A percentile compares a stretch with the other conserved stretches of the same genome.
Evolutionary conservation across 116 monocot genomes (phyloP).

Genomic region (Dioscorea cayenensis): DNA sequence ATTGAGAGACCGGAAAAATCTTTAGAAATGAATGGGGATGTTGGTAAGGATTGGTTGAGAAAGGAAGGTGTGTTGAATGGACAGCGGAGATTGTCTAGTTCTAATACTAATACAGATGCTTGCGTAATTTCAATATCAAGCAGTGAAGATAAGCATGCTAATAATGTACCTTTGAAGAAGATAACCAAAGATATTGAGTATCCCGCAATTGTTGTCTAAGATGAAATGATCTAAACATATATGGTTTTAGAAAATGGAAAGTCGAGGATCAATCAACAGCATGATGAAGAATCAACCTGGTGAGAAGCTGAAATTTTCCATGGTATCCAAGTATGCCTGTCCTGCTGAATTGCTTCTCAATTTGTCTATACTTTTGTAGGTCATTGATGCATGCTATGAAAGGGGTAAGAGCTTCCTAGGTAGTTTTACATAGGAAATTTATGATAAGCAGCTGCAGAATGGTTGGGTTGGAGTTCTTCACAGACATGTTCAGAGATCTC

Average conservation of each 20-base stretch:
- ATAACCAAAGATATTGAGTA: too few relatives aligned
- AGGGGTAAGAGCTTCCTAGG: constrained; percentile 57
- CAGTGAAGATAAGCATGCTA: constrained; percentile 18
- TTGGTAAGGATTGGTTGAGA: background rate
- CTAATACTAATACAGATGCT: constrained; percentile 22
- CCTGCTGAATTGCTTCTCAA: too few relatives aligned
- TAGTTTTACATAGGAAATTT: constrained; percentile 18
- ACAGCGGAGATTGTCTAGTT: constrained; percentile 27
- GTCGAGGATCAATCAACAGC: too few relatives aligned
- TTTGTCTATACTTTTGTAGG: constrained; percentile 19
- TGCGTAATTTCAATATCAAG: constrained; percentile 24
- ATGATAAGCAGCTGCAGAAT: constrained; percentile 60
- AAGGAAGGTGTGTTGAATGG: constrained; percentile 10
- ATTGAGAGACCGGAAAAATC: background rate
- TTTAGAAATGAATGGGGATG: background rate
- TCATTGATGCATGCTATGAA: constrained; percentile 49
- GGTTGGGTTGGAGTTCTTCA: constrained; percentile 82
- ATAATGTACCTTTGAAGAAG: constrained; percentile 11
- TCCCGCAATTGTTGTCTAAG: too few relatives aligned
- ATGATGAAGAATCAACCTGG: too few relatives aligned
- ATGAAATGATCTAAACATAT: too few relatives aligned
- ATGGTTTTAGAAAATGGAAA: too few relatives aligned
- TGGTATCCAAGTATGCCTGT: too few relatives aligned
- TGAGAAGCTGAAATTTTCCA: too few relatives aligned
- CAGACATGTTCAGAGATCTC: constrained; percentile 82